phyloP scores from a whole-genome alignment of 2,329 filamentous ascomycete genomes.

The Akanthomyces dipterigenus region DNA sequence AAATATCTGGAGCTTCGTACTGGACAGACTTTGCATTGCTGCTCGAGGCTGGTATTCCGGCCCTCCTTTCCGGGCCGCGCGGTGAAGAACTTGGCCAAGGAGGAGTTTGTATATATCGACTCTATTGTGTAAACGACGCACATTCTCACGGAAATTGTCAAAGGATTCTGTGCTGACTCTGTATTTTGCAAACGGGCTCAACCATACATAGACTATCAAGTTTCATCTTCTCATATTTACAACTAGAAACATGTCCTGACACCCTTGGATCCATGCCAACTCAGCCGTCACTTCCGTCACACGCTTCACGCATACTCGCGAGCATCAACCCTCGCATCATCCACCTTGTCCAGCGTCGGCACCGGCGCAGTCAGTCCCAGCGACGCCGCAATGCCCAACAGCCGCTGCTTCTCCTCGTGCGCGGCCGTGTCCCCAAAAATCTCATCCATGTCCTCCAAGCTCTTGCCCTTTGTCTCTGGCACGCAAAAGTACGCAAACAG shows the following conservation, averaged over 20 bases:
- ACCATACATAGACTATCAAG: background rate
- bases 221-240: too few relatives aligned
- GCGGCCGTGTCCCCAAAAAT: slow-evolving; percentile 35
- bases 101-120: slow-evolving; percentile 42
- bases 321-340: background rate
- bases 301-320: background rate
- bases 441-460: slow-evolving; percentile 50
- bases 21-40: slow-evolving; percentile 48
- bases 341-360: slow-evolving; percentile 16
- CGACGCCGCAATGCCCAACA: slow-evolving; percentile 21
- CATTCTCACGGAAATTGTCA: slow-evolving; percentile 21
- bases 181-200: too few relatives aligned
- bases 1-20: slow-evolving; percentile 27
- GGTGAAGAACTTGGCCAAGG: slow-evolving; percentile 40
- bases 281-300: background rate
- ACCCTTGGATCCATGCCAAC: too few relatives aligned
- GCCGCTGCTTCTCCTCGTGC: slow-evolving; percentile 27
- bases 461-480: slow-evolving; percentile 50
- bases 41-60: slow-evolving; percentile 35
- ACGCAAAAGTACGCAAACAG: slow-evolving; percentile 48
- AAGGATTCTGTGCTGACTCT: slow-evolving; percentile 22
- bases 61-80: slow-evolving; percentile 39
- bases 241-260: background rate
- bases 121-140: slow-evolving; percentile 31
- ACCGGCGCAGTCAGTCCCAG: slow-evolving; percentile 20